phyloP scores from a whole-genome alignment of 2,329 filamentous ascomycete genomes.

The Xylaria sp. region DNA sequence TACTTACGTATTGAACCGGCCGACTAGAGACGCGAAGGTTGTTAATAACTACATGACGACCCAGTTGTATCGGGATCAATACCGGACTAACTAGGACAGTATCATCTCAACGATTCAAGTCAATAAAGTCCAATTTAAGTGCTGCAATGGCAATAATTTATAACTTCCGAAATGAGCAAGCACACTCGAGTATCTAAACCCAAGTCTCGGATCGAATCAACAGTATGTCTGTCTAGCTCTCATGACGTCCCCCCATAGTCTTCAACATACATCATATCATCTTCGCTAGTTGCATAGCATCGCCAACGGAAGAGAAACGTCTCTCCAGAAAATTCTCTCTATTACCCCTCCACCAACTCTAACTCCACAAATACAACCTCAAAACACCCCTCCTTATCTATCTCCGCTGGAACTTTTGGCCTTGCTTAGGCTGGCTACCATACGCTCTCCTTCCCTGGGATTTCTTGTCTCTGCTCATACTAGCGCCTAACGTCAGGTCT shows the following conservation, averaged over 20 bases:
- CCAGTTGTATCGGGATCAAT: too few species aligned
- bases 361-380: background rate
- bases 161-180: background rate
- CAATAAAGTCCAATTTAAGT: too few species aligned
- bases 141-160: background rate
- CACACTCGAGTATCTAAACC: too few species aligned
- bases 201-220: background rate
- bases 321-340: too few species aligned
- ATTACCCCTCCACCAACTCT: too few species aligned
- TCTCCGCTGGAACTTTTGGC: slow-evolving; percentile 56
- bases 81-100: too few species aligned
- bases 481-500: slow-evolving; percentile 78
- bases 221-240: background rate
- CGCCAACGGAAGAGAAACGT: too few species aligned
- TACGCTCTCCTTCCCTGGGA: slow-evolving; percentile 69
- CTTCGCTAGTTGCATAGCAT: too few species aligned
- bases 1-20: too few species aligned
- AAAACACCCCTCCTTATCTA: slow-evolving; percentile 4
- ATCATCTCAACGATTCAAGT: too few species aligned
- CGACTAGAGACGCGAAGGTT: too few species aligned
- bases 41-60: too few species aligned
- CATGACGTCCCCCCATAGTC: background rate
- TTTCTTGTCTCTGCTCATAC: slow-evolving; percentile 77
- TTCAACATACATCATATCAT: background rate
- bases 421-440: slow-evolving; percentile 77